A percentile compares a stretch with the other conserved stretches of the same genome.
These are phyloP conservation scores for Coccinonectria pachysandricola DNA, from an alignment of 2,329 filamentous ascomycete genomes.

Conservation along the genomic window DNA sequence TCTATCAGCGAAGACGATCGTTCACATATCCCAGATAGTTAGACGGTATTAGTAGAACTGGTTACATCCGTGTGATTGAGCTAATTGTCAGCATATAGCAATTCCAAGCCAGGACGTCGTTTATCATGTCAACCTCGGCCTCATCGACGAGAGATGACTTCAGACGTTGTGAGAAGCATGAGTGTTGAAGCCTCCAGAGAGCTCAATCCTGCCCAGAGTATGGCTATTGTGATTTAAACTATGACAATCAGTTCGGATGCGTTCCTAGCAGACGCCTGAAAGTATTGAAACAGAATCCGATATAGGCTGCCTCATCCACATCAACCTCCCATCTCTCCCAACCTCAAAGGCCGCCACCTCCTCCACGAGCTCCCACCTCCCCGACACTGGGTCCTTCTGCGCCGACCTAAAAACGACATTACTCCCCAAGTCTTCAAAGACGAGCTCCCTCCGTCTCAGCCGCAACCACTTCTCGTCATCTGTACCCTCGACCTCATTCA, in stretches of 20 bases:
- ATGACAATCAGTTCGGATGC: too few species aligned
- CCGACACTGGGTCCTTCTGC: slow-evolving; percentile 20
- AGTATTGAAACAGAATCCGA: slow-evolving; percentile 21
- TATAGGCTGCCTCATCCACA: slow-evolving; percentile 27
- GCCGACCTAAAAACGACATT: slow-evolving; percentile 28
- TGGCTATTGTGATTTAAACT: background rate
- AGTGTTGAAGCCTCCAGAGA: slow-evolving; percentile 2
- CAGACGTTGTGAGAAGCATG: too few species aligned
- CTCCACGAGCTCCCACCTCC: slow-evolving; percentile 28
- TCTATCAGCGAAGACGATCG: slow-evolving; percentile 6
- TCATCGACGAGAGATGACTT: too few species aligned
- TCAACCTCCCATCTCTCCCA: slow-evolving; percentile 19
- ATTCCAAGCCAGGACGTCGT: too few species aligned
- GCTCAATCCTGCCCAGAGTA: background rate
- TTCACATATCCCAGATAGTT: slow-evolving; percentile 12
- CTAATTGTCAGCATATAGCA: too few species aligned
- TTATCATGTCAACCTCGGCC: too few species aligned
- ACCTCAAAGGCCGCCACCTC: slow-evolving; percentile 25
- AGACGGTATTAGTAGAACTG: slow-evolving; percentile 7
- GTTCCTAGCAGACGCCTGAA: slow-evolving; percentile 12
- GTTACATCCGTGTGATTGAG: slow-evolving; percentile 5
- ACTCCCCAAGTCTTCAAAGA: slow-evolving; percentile 28
- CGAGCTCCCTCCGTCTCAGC: slow-evolving; percentile 26
- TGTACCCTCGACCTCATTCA: slow-evolving; percentile 21
- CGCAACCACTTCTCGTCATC: slow-evolving; percentile 29